Percentiles rank a stretch among this genome's conserved stretches.
Evolutionary conservation across 257 asterid genomes (phyloP).

Genomic region (Anisodus acutangulus): DNA sequence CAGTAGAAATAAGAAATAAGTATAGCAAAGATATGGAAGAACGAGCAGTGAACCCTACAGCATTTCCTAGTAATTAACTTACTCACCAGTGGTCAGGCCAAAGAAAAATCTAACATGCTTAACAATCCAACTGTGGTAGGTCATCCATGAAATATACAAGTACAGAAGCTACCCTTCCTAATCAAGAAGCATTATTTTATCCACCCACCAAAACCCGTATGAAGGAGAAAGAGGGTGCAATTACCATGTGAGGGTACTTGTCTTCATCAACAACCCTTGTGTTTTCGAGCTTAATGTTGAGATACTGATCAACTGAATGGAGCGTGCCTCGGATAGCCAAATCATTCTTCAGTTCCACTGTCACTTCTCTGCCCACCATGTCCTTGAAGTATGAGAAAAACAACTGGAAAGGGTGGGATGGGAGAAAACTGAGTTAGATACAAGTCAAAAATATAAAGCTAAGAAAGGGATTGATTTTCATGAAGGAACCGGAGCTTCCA

Average conservation of each 20-base stretch:
- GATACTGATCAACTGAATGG: slow-evolving; percentile 96
- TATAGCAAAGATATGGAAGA: background rate
- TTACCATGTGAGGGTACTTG: slow-evolving; percentile 95
- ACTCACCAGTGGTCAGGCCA: slow-evolving; percentile 1
- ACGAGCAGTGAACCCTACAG: background rate
- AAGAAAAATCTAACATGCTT: background rate
- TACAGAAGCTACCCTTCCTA: background rate
- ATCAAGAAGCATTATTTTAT: background rate
- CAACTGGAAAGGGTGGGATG: slow-evolving; percentile 59
- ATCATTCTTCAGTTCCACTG: slow-evolving; percentile 96
- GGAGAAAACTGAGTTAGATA: slow-evolving; percentile 18
- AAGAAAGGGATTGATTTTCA: background rate
- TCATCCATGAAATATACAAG: background rate
- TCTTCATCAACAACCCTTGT: slow-evolving; percentile 94
- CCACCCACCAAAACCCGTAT: background rate
- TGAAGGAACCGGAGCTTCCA: background rate
- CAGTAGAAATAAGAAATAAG: background rate
- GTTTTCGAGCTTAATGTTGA: slow-evolving; percentile 92
- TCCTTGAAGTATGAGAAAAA: slow-evolving; percentile 98
- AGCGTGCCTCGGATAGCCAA: slow-evolving; percentile 90
- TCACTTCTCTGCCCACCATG: slow-evolving; percentile 95
- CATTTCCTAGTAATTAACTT: background rate
- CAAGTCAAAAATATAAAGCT: background rate
- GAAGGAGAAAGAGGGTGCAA: slow-evolving; percentile 21
- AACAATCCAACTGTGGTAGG: background rate